Conservation (phyloP, 257 asterid species). For the Striga asiatica region DNA sequence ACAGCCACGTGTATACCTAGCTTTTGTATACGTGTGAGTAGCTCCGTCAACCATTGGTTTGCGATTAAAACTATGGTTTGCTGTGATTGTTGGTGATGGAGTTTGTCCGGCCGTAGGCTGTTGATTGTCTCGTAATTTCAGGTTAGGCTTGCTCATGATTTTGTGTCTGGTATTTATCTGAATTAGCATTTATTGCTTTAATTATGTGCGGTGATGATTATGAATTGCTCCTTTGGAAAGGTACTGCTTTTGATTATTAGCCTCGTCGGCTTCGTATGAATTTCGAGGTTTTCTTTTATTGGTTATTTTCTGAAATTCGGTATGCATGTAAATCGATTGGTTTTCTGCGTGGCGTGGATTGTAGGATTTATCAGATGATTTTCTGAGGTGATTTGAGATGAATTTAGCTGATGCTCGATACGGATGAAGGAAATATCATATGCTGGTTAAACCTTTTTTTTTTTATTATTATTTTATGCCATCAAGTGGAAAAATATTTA, state of each 20-base stretch:
- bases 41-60: constrained; percentile 6
- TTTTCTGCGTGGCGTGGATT: neutral
- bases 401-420: constrained; percentile 5
- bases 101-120: constrained; percentile 22
- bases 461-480: too few species aligned
- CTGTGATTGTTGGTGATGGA: constrained; percentile 20
- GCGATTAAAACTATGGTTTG: neutral
- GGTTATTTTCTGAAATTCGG: neutral
- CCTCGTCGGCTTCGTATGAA: too few species aligned
- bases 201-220: neutral
- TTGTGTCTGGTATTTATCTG: neutral
- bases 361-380: neutral
- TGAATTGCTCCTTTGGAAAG: neutral
- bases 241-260: too few species aligned
- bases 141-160: constrained; percentile 24
- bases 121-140: constrained; percentile 19
- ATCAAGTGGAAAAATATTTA: too few species aligned
- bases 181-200: neutral
- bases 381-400: constrained; percentile 6
- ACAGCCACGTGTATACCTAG: neutral
- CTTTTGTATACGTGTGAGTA: neutral
- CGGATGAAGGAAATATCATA: neutral
- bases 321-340: neutral
- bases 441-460: constrained; percentile 15
- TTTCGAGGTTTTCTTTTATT: too few species aligned